Base-by-base conservation (phyloP, 192 early-diverging fungal genomes). In the Glomus cerebriforme region DNA sequence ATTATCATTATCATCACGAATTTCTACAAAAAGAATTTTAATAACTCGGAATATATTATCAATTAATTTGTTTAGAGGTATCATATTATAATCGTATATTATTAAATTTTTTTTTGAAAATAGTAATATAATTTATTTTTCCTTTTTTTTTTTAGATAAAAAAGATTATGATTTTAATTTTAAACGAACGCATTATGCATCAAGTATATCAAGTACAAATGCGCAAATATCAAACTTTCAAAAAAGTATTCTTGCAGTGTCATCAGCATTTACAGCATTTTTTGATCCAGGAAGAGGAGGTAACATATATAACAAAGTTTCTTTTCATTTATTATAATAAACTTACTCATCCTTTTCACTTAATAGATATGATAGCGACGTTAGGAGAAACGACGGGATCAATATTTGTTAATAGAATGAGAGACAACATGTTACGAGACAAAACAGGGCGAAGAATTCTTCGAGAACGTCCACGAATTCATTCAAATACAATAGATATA, bases 361-460 rank as follows among this genome's bases (percentile, higher is more conserved):
- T 39, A 39, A 24, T 79, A 95, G 95, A 96, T 75, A 93, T 94
- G 90, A 88, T 96, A 19, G 95, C 95, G 2, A 86, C 90, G 26
- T 88, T 99, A 27, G 98, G 96, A 47, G 98, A 99, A 81, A 91
- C 94, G 10, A 98, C 96, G 17, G 90, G 93, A 19, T 86, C 85
- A n/a, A 82, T 85, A 0, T 91, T 90, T 78, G 83, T 98, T 24
- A 82, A 78, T 29, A 82, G 86, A 24, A 91, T 98, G 81, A 88
- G 96, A 35, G 85, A 91, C 76, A 86, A 90, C 59, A 97, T 99
- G 96, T 85, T 97, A 7, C 70, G 82, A 43, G 89, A 92, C 70
- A 80, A 85, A 17, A 87, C 84, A 2, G 98, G 98, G 9, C 91
- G 96, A 15, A 87, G 92, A 9, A 96, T 99, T 59, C 80, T 99